These are phyloP conservation scores for Puccinia triticina DNA, from an alignment of 1,284 basidiomycete species.

Conservation along the genomic window DNA sequence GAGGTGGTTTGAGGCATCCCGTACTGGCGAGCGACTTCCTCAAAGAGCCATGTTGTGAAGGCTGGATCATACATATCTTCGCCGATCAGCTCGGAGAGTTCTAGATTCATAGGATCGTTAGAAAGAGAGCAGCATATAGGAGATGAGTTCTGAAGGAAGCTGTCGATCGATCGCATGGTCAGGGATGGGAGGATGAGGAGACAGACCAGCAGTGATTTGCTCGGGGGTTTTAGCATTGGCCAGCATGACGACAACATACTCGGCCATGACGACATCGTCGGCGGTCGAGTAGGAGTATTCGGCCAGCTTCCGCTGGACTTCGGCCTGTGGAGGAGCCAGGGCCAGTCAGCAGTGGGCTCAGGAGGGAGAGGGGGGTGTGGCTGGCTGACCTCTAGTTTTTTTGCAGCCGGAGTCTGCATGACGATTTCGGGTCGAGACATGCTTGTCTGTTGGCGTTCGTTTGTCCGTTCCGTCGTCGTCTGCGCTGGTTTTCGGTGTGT, in stretches of 20 bases:
- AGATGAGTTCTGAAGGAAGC: neutral
- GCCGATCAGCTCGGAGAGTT: slow-evolving; percentile 58
- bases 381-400: slow-evolving; percentile 44
- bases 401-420: slow-evolving; percentile 50
- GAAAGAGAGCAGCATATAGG: neutral
- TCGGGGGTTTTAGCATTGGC: slow-evolving; percentile 58
- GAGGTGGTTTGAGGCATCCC: slow-evolving; percentile 10
- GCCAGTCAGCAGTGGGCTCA: neutral
- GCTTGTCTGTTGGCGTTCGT: no score
- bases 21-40: slow-evolving; percentile 50
- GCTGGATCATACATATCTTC: slow-evolving; percentile 55
- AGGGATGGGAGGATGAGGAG: neutral
- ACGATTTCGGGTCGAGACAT: slow-evolving; percentile 51
- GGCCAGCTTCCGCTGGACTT: slow-evolving; percentile 48
- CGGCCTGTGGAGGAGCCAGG: slow-evolving; percentile 7
- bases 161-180: neutral
- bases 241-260: slow-evolving; percentile 60
- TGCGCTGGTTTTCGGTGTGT: neutral
- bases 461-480: no score
- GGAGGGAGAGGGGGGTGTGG: neutral
- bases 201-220: slow-evolving; percentile 55
- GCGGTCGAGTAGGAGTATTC: slow-evolving; percentile 50
- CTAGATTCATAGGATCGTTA: neutral
- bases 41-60: slow-evolving; percentile 57
- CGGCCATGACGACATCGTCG: slow-evolving; percentile 54